phyloP scores from a whole-genome alignment of 2,329 filamentous ascomycete species.

The Aspergillus amoenus region DNA sequence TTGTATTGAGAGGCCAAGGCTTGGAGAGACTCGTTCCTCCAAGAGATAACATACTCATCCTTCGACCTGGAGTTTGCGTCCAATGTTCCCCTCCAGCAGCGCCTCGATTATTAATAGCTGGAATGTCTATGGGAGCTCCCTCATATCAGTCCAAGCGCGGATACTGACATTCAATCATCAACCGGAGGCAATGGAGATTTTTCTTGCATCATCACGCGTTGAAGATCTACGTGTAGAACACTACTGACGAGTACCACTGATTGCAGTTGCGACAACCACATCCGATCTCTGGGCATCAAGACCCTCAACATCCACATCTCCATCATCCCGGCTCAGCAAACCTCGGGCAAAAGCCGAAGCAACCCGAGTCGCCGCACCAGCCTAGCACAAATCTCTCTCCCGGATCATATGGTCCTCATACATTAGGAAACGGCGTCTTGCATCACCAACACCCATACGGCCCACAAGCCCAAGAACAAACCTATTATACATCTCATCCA shows the following conservation, averaged over 20 bases:
- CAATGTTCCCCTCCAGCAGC: too few species aligned
- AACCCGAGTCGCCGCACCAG: constrained; percentile 63
- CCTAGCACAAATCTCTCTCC: constrained; percentile 42
- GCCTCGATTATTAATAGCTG: background rate
- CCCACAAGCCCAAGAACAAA: constrained; percentile 65
- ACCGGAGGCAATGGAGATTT: background rate
- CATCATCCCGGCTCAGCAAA: constrained; percentile 30
- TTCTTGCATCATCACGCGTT: background rate
- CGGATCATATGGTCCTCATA: constrained; percentile 31
- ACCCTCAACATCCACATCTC: constrained; percentile 31
- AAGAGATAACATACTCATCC: background rate
- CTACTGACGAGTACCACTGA: constrained; percentile 10
- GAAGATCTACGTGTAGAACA: background rate
- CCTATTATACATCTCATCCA: constrained; percentile 74
- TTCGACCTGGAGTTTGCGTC: background rate
- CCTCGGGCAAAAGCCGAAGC: constrained; percentile 31
- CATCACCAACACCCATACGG: constrained; percentile 65
- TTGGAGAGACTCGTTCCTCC: background rate
- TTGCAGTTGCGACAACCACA: constrained; percentile 31
- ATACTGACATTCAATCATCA: background rate
- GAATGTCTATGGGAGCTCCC: background rate
- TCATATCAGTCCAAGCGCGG: background rate
- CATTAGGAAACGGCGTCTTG: constrained; percentile 42
- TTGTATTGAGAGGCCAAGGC: background rate
- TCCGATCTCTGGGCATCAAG: constrained; percentile 26